phyloP scores from a whole-genome alignment of 148 eudicot genomes.

The Euryodendron excelsum region DNA sequence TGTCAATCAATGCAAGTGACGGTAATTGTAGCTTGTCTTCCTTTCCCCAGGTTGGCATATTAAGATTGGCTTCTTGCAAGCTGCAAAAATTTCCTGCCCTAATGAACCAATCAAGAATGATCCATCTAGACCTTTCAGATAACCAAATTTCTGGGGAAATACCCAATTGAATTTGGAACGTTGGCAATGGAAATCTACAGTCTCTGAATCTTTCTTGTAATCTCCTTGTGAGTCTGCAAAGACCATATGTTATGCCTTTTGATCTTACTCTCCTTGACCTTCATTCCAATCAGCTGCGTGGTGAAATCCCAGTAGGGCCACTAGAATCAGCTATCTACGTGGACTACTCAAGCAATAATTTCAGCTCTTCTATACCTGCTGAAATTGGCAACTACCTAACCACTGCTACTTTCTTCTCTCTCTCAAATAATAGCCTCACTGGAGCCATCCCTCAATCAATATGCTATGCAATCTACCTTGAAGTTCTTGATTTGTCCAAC shows the following conservation, averaged over 20 bases:
- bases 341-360: constrained; percentile 41
- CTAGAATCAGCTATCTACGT: constrained; percentile 17
- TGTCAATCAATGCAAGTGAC: constrained; percentile 15
- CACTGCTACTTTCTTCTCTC: constrained; percentile 22
- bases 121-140: constrained; percentile 31
- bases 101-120: constrained; percentile 26
- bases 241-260: constrained; percentile 12
- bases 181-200: constrained; percentile 21
- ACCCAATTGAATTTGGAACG: constrained; percentile 41
- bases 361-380: constrained; percentile 21
- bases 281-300: constrained; percentile 40
- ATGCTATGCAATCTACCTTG: constrained; percentile 26
- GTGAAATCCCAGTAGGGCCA: constrained; percentile 38
- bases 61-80: constrained; percentile 45
- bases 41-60: constrained; percentile 19
- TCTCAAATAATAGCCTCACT: constrained; percentile 32
- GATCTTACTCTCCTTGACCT: constrained; percentile 33
- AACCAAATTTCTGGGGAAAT: constrained; percentile 35
- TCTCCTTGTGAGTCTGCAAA: constrained; percentile 25
- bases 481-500: constrained; percentile 45
- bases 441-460: constrained; percentile 39
- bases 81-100: constrained; percentile 31
- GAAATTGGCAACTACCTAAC: constrained; percentile 15
- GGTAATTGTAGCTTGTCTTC: background rate
- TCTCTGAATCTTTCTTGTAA: constrained; percentile 44